A percentile compares a stretch with the other conserved stretches of the same genome.
Conservation (phyloP, 1,284 basidiomycete genomes). For the Pseudozyma tsukubaensis region DNA sequence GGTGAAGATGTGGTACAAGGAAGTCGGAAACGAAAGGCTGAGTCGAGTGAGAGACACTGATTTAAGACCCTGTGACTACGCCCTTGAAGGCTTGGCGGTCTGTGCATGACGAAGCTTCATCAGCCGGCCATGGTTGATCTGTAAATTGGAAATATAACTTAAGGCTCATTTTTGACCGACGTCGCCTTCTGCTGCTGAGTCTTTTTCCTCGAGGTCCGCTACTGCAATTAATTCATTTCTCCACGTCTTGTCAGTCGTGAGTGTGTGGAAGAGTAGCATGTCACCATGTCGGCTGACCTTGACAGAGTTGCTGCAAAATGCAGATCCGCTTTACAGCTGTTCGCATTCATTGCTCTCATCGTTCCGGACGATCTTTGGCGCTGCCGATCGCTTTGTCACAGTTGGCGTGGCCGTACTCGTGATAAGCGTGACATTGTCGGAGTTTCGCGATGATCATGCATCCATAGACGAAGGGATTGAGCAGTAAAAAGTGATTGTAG, state of each 20-base stretch:
- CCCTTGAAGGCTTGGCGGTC: slow-evolving; percentile 6
- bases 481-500: slow-evolving; percentile 10
- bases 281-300: too few relatives aligned
- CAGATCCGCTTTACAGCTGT: too few relatives aligned
- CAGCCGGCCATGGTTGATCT: too few relatives aligned
- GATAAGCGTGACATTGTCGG: not conserved
- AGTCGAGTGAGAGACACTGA: not conserved
- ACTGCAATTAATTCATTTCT: not conserved
- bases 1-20: not conserved
- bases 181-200: not conserved
- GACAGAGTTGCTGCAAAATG: too few relatives aligned
- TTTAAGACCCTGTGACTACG: not conserved
- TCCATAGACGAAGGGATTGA: not conserved
- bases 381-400: too few relatives aligned
- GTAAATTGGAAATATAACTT: not conserved
- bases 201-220: not conserved
- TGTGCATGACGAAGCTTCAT: slow-evolving; percentile 9
- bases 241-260: not conserved
- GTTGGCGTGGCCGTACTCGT: too few relatives aligned
- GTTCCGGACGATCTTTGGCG: too few relatives aligned
- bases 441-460: not conserved
- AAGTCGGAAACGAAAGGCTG: not conserved
- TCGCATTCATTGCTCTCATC: too few relatives aligned
- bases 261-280: too few relatives aligned
- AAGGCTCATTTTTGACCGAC: not conserved